Percentiles rank a stretch among this genome's conserved stretches.
phyloP scores from a whole-genome alignment of 208 protist species.

The Crithidia mellificae region DNA sequence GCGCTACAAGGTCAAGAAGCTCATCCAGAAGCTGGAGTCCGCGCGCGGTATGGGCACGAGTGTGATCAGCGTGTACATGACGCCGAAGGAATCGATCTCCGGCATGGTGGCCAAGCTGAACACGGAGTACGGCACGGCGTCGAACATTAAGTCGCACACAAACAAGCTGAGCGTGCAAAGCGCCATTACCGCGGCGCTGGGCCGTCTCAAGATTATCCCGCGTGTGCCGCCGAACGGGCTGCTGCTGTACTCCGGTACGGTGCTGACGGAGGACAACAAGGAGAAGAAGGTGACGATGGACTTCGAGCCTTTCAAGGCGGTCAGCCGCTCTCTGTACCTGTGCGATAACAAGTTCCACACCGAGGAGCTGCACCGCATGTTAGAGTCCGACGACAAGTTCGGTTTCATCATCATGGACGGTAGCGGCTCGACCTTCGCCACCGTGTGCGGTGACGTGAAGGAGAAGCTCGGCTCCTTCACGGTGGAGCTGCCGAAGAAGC shows the following conservation, averaged over 20 bases:
- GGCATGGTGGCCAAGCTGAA: slow-evolving; percentile 98
- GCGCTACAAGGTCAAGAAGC: slow-evolving; percentile 99
- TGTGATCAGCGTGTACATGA: slow-evolving; percentile 99
- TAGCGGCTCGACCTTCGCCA: slow-evolving; percentile 97
- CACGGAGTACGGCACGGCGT: slow-evolving; percentile 99
- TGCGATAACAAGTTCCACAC: slow-evolving; percentile 99
- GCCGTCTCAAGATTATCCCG: slow-evolving; percentile 93
- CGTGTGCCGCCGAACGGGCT: slow-evolving; percentile 97
- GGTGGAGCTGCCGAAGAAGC: slow-evolving; percentile 99
- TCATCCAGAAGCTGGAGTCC: slow-evolving; percentile 98
- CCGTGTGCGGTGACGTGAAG: slow-evolving; percentile 97
- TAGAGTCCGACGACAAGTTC: slow-evolving; percentile 99
- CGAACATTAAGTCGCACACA: slow-evolving; percentile 99
- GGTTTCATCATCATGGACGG: slow-evolving; percentile 99
- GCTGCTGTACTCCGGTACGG: slow-evolving; percentile 99
- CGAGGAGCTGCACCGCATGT: slow-evolving; percentile 96
- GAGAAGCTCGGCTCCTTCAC: slow-evolving; percentile 98
- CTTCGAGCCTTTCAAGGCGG: slow-evolving; percentile 99
- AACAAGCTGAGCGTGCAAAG: slow-evolving; percentile 95
- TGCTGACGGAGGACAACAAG: slow-evolving; percentile 99
- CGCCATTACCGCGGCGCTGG: slow-evolving; percentile 90
- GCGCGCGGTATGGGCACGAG: slow-evolving; percentile 98
- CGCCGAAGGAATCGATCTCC: slow-evolving; percentile 98
- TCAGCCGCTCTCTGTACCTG: slow-evolving; percentile 99
- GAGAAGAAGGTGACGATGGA: slow-evolving; percentile 99